phyloP scores from a whole-genome alignment of 2,329 filamentous ascomycete genomes.

The Harringtonia lauricola region DNA sequence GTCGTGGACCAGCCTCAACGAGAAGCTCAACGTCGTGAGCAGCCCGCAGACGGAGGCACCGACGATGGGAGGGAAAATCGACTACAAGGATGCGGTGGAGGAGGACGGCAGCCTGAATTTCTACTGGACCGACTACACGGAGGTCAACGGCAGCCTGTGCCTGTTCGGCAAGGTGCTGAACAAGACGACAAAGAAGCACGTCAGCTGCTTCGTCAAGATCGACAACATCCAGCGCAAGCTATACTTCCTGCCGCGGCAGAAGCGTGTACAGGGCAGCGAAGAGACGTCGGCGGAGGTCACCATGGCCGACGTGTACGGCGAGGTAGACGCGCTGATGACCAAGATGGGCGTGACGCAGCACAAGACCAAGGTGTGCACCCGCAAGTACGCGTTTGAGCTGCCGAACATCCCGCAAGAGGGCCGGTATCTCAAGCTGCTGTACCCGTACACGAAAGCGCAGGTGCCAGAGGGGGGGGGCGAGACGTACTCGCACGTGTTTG shows the following conservation, averaged over 20 bases:
- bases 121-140: constrained; percentile 96
- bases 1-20: constrained; percentile 80
- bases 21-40: constrained; percentile 75
- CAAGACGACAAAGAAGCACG: constrained; percentile 65
- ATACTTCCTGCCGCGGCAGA: constrained; percentile 78
- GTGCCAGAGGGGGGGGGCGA: constrained; percentile 67
- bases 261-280: constrained; percentile 42
- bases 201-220: constrained; percentile 91
- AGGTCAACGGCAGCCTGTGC: constrained; percentile 82
- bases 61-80: constrained; percentile 72
- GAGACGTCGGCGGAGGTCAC: constrained; percentile 68
- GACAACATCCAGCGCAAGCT: constrained; percentile 90
- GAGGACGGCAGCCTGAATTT: constrained; percentile 84
- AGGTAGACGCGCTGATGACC: constrained; percentile 83
- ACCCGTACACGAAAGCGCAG: constrained; percentile 76
- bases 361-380: constrained; percentile 81
- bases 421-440: constrained; percentile 90
- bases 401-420: constrained; percentile 76
- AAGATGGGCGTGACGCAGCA: constrained; percentile 76
- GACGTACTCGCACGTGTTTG: constrained; percentile 91
- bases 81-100: constrained; percentile 78
- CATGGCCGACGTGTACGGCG: constrained; percentile 82
- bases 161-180: constrained; percentile 94
- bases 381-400: constrained; percentile 95
- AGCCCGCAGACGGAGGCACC: constrained; percentile 48